Evolutionary conservation across 768 basidiomycete species (phyloP).

Genomic region (Russula lepida): DNA sequence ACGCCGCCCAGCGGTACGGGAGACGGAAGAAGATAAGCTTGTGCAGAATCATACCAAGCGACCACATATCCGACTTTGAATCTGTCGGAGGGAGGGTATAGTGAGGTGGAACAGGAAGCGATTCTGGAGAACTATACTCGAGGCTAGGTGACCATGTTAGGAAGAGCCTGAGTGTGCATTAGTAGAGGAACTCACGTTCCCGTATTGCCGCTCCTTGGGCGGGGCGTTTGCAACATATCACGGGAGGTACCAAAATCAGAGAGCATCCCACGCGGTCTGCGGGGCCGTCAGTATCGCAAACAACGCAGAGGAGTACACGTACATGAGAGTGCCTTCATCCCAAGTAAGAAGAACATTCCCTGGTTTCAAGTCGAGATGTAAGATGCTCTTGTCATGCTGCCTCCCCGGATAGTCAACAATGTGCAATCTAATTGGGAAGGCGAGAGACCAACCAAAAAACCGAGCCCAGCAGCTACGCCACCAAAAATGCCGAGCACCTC

Average conservation of each 20-base stretch:
- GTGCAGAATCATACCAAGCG: constrained; percentile 91
- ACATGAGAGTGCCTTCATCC: constrained; percentile 83
- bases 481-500: constrained; percentile 75
- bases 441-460: constrained; percentile 61
- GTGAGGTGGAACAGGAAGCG: constrained; percentile 57
- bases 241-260: constrained; percentile 94
- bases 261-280: constrained; percentile 85
- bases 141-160: constrained; percentile 8
- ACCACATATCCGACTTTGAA: constrained; percentile 95
- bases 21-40: constrained; percentile 87
- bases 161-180: not conserved
- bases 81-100: constrained; percentile 65
- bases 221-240: constrained; percentile 70
- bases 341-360: constrained; percentile 89
- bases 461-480: constrained; percentile 81
- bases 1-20: constrained; percentile 70
- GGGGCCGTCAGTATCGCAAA: not conserved
- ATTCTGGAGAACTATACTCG: constrained; percentile 49
- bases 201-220: constrained; percentile 81
- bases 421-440: too few relatives aligned
- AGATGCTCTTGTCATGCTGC: constrained; percentile 74
- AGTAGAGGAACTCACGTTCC: constrained; percentile 61
- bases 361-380: constrained; percentile 91
- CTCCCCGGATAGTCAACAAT: not conserved
- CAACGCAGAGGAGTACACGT: constrained; percentile 23